These are phyloP conservation scores for Omphalotus olearius DNA, from an alignment of 1,284 basidiomycete genomes.

Conservation along the genomic window DNA sequence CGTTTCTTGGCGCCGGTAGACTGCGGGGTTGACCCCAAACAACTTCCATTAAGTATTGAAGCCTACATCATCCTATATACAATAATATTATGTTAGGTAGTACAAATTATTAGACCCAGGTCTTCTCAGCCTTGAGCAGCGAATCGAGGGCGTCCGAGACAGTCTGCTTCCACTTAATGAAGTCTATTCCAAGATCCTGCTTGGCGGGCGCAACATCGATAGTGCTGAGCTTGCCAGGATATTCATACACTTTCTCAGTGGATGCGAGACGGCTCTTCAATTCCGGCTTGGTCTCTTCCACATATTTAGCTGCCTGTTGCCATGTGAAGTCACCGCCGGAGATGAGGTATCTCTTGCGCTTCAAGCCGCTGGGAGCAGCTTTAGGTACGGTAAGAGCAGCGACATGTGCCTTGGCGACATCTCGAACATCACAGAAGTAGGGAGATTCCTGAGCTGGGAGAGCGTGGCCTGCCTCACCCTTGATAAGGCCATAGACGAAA, in stretches of 20 bases:
- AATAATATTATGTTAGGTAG: too few species aligned
- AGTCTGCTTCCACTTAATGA: slow-evolving; percentile 5
- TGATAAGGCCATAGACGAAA: slow-evolving; percentile 18
- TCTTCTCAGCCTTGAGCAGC: slow-evolving; percentile 8
- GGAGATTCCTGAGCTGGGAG: slow-evolving; percentile 14
- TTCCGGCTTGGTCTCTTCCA: slow-evolving; percentile 11
- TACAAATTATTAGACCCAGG: not conserved
- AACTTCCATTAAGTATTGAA: too few species aligned
- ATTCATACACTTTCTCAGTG: not conserved
- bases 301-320: slow-evolving; percentile 9
- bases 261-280: slow-evolving; percentile 13
- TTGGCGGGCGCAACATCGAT: slow-evolving; percentile 4
- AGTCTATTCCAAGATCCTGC: slow-evolving; percentile 1
- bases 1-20: too few species aligned
- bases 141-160: slow-evolving; percentile 4
- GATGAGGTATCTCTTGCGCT: slow-evolving; percentile 9
- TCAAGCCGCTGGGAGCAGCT: not conserved
- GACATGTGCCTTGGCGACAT: slow-evolving; percentile 20
- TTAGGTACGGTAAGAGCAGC: slow-evolving; percentile 13
- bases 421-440: slow-evolving; percentile 19
- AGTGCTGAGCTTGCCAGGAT: not conserved
- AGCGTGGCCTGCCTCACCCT: slow-evolving; percentile 4
- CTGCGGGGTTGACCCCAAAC: too few species aligned
- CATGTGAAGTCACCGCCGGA: slow-evolving; percentile 9
- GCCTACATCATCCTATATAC: too few species aligned